Percentiles rank a stretch among this genome's conserved stretches.
Evolutionary conservation across 352 stramenopile species (phyloP).

Genomic region (Pythium rishiriense): DNA sequence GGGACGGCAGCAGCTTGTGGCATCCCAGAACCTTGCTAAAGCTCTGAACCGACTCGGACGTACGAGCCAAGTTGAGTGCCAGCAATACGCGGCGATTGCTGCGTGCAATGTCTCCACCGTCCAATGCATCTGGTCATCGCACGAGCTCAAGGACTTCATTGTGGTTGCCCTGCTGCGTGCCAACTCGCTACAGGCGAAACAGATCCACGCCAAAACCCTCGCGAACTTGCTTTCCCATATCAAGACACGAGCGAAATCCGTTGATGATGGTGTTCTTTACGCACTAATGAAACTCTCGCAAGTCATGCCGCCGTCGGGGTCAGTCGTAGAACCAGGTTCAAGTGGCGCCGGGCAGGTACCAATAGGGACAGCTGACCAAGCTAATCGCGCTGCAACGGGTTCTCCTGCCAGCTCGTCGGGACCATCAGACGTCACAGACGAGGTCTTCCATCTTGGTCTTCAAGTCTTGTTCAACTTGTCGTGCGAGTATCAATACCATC

Average conservation of each 20-base stretch:
- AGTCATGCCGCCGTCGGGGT: slow-evolving; percentile 35
- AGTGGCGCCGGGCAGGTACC: neutral
- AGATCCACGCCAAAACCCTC: slow-evolving; percentile 81
- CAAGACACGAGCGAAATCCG: slow-evolving; percentile 47
- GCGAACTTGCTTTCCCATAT: slow-evolving; percentile 74
- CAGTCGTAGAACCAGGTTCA: slow-evolving; percentile 4
- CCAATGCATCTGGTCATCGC: slow-evolving; percentile 67
- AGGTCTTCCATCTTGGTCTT: slow-evolving; percentile 70
- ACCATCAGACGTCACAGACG: slow-evolving; percentile 35
- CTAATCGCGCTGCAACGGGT: neutral
- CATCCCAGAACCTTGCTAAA: slow-evolving; percentile 47
- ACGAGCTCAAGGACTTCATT: slow-evolving; percentile 83
- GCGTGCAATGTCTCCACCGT: slow-evolving; percentile 76
- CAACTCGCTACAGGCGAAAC: slow-evolving; percentile 79
- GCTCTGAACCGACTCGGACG: slow-evolving; percentile 72
- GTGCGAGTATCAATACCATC: slow-evolving; percentile 65
- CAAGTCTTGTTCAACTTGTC: slow-evolving; percentile 80
- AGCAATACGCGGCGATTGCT: slow-evolving; percentile 78
- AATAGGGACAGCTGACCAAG: neutral
- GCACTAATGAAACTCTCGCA: slow-evolving; percentile 82
- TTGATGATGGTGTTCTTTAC: slow-evolving; percentile 79
- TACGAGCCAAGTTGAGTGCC: slow-evolving; percentile 72
- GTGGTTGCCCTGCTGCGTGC: slow-evolving; percentile 73
- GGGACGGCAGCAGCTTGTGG: slow-evolving; percentile 54
- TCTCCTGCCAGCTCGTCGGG: neutral